These are phyloP conservation scores for Rhizoctonia solani DNA, from an alignment of 1,284 basidiomycete genomes.

Conservation along the genomic window DNA sequence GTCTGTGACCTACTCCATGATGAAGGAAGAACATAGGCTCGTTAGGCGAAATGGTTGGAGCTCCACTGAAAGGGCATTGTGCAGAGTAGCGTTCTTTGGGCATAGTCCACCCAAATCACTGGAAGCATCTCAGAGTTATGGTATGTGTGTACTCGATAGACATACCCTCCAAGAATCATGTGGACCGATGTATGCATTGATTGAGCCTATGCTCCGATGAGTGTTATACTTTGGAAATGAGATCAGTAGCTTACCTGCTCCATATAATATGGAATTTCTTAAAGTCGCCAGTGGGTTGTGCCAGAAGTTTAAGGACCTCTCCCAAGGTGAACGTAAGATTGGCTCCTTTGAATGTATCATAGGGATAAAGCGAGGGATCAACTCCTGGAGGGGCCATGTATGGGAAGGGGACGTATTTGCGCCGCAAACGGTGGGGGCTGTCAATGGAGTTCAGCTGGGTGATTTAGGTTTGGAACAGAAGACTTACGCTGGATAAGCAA, in stretches of 20 bases:
- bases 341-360: not conserved
- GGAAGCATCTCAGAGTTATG: not conserved
- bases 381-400: not conserved
- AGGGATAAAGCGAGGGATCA: not conserved
- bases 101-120: slow-evolving; percentile 1
- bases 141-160: not conserved
- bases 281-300: not conserved
- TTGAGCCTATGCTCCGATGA: not conserved
- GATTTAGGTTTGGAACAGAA: not conserved
- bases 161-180: slow-evolving; percentile 1
- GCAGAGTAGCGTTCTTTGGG: not conserved
- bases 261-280: not conserved
- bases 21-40: slow-evolving; percentile 1
- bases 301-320: not conserved
- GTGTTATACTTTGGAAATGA: not conserved
- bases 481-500: not conserved
- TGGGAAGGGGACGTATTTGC: not conserved
- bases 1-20: not conserved
- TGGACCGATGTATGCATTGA: slow-evolving; percentile 6
- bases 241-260: not conserved
- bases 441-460: not conserved
- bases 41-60: not conserved
- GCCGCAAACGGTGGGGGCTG: not conserved
- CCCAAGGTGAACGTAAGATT: not conserved
- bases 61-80: not conserved